A percentile compares a stretch with the other conserved stretches of the same genome.
Evolutionary conservation across 2,329 filamentous ascomycete species (phyloP).

Genomic region (Fusarium praegraminearum): DNA sequence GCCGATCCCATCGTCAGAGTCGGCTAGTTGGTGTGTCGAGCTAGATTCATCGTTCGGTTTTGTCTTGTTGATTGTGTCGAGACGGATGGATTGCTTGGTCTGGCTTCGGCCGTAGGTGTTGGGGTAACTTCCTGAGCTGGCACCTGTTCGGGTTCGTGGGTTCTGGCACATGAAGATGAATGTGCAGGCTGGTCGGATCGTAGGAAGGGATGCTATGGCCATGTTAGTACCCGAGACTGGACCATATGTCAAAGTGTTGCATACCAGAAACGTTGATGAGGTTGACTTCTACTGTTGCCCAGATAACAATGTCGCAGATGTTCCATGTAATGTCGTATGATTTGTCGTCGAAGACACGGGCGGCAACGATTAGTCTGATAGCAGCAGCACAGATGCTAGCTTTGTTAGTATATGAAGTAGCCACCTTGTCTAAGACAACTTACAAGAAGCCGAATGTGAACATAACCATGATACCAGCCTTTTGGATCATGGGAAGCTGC

Average conservation of each 20-base stretch:
- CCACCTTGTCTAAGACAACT: neutral
- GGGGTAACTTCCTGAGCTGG: constrained; percentile 37
- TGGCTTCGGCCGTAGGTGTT: constrained; percentile 40
- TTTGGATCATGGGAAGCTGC: constrained; percentile 45
- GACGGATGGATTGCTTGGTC: constrained; percentile 41
- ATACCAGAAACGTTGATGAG: constrained; percentile 43
- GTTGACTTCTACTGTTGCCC: constrained; percentile 46
- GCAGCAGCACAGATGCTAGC: constrained; percentile 39
- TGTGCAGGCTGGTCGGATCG: constrained; percentile 39
- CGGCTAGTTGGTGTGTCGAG: constrained; percentile 42
- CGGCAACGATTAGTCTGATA: constrained; percentile 38
- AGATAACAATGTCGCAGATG: constrained; percentile 41
- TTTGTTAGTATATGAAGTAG: neutral
- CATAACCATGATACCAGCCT: constrained; percentile 47
- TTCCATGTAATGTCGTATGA: constrained; percentile 44
- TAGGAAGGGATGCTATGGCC: constrained; percentile 40
- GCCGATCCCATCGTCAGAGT: constrained; percentile 10
- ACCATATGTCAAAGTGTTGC: rapidly evolving
- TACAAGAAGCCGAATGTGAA: constrained; percentile 51
- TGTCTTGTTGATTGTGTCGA: constrained; percentile 35
- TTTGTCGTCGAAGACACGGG: constrained; percentile 23
- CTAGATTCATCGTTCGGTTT: constrained; percentile 30
- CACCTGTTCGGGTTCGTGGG: constrained; percentile 30
- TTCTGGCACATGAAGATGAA: constrained; percentile 39
- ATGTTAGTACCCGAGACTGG: neutral